These are phyloP conservation scores for Pythium grandisporangium DNA, from an alignment of 352 stramenopile species.

Conservation along the genomic window DNA sequence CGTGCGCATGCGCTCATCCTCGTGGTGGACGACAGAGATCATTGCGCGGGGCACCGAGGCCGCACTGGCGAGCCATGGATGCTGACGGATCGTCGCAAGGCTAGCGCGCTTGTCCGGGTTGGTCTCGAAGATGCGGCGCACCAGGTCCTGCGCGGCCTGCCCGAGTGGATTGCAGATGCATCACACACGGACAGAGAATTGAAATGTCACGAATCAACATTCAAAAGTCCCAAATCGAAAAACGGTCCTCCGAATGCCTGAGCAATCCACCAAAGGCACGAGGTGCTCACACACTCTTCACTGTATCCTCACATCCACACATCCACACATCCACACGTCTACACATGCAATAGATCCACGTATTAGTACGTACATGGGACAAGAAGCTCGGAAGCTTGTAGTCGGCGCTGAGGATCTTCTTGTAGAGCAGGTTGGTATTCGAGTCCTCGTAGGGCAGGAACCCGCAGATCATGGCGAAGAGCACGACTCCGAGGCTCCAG, in stretches of 20 bases:
- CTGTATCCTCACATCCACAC: no score
- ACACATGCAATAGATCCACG: not conserved
- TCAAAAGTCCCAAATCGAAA: no score
- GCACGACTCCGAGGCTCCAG: constrained; percentile 89
- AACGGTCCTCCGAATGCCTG: not conserved
- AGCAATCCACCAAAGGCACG: not conserved
- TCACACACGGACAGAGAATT: no score
- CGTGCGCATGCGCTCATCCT: constrained; percentile 16
- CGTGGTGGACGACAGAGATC: constrained; percentile 9
- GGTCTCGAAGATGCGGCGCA: constrained; percentile 75
- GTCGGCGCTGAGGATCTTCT: constrained; percentile 86
- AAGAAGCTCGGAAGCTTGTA: constrained; percentile 81
- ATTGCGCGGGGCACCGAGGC: constrained; percentile 13
- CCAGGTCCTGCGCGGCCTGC: constrained; percentile 71
- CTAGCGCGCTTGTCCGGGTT: constrained; percentile 72
- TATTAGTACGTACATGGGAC: constrained; percentile 25
- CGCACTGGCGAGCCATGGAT: constrained; percentile 62
- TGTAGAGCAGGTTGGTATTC: constrained; percentile 89
- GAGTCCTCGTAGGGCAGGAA: constrained; percentile 90
- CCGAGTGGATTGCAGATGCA: no score
- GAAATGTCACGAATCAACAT: no score
- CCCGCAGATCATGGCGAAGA: constrained; percentile 90
- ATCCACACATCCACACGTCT: not conserved
- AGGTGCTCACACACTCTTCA: no score
- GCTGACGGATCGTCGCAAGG: constrained; percentile 67